A percentile compares a stretch with the other conserved stretches of the same genome.
Conservation (phyloP, 2,329 filamentous ascomycete genomes). For the Sporothrix inflata region DNA sequence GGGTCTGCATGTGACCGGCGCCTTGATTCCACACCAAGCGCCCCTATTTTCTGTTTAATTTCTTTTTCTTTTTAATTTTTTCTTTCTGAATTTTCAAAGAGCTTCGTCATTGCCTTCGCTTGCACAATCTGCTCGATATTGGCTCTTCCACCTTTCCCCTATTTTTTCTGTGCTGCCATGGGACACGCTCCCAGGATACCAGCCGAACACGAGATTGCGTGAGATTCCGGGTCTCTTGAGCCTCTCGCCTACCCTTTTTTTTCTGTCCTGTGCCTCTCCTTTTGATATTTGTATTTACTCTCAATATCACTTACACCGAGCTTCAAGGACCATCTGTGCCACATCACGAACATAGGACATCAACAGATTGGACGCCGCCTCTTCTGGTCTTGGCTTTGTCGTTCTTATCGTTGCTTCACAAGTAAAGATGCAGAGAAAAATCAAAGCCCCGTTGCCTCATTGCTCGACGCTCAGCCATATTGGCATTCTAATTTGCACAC, state of each 20-base stretch:
- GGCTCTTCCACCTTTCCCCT: not conserved
- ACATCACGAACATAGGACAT: not conserved
- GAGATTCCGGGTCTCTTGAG: not conserved
- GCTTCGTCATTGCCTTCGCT: not conserved
- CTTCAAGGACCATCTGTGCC: not conserved
- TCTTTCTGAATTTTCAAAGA: not conserved
- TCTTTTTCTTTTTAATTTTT: not conserved
- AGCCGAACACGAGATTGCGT: not conserved
- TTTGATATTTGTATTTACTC: not conserved
- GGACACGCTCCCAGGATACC: not conserved
- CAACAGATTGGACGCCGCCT: not conserved
- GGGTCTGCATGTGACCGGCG: not conserved
- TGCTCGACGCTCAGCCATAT: not conserved
- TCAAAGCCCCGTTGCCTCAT: not conserved
- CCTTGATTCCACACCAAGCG: constrained; percentile 4
- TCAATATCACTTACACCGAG: not conserved
- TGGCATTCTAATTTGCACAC: not conserved
- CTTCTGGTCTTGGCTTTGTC: not conserved
- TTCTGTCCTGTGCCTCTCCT: not conserved
- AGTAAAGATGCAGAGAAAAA: not conserved
- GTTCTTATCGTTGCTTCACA: not conserved
- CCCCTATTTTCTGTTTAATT: not conserved
- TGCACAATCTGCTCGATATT: not conserved
- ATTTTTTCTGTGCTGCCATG: not conserved
- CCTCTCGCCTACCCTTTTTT: not conserved